Percentiles rank a stretch among this genome's conserved stretches.
These are phyloP conservation scores for Cryptosporidium parvum DNA, from an alignment of 169 alveolate species.

Conservation along the genomic window DNA sequence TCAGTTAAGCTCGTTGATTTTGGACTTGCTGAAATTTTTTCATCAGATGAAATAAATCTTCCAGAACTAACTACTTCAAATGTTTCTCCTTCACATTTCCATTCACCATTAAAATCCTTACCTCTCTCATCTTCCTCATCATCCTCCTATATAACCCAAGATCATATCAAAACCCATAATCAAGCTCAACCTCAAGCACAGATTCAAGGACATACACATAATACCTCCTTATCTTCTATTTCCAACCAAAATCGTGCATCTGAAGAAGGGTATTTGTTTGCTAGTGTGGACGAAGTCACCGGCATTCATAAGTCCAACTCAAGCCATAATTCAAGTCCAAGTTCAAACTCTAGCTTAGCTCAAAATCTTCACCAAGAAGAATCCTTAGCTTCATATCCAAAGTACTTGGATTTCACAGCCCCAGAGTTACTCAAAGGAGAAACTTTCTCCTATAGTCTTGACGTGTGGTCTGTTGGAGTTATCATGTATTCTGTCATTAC, in stretches of 20 bases:
- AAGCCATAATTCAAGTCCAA: not conserved
- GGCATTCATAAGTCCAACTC: too few relatives aligned
- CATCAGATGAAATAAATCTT: not conserved
- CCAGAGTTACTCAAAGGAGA: conserved; percentile 66
- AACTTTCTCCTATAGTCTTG: conserved; percentile 56
- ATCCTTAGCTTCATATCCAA: not conserved
- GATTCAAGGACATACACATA: too few relatives aligned
- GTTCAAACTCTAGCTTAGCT: not conserved
- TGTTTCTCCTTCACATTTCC: too few relatives aligned
- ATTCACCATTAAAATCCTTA: not conserved
- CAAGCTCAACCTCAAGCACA: not conserved
- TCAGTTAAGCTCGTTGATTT: conserved; percentile 86
- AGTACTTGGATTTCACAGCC: conserved; percentile 33
- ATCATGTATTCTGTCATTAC: conserved; percentile 68
- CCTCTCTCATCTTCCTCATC: not conserved
- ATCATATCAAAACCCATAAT: not conserved
- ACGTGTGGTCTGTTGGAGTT: conserved; percentile 77
- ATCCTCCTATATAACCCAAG: not conserved
- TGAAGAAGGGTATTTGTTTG: too few relatives aligned
- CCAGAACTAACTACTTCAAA: not conserved
- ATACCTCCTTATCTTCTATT: too few relatives aligned
- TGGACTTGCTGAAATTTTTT: conserved; percentile 84
- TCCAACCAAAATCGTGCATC: too few relatives aligned
- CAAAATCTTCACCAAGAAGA: not conserved
- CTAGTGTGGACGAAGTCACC: too few relatives aligned